Evolutionary conservation across 108 stramenopile genomes (phyloP).

Genomic region (Mediolabrus comicus): DNA sequence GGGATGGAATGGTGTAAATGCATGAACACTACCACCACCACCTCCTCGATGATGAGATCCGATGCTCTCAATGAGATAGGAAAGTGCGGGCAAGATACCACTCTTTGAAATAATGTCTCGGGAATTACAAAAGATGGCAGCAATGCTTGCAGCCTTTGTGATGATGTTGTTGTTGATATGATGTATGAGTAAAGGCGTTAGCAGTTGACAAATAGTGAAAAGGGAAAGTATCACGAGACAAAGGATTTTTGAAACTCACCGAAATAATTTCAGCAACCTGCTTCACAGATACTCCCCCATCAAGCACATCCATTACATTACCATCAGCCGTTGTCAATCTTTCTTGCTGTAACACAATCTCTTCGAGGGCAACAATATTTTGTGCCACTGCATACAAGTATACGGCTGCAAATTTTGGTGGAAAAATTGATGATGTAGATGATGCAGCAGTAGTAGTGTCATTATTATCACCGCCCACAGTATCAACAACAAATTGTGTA

Average conservation of each 20-base stretch:
- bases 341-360: not conserved
- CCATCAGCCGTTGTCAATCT: not conserved
- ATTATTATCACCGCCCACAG: not conserved
- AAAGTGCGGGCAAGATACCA: constrained; percentile 52
- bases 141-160: constrained; percentile 19
- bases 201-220: no score
- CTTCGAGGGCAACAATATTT: constrained; percentile 7
- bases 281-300: not conserved
- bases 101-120: constrained; percentile 36
- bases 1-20: constrained; percentile 35
- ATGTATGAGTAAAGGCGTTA: no score
- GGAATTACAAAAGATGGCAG: constrained; percentile 14
- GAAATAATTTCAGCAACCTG: constrained; percentile 12
- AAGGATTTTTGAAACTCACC: no score
- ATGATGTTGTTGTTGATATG: no score
- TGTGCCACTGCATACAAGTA: constrained; percentile 13
- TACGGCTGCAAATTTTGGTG: constrained; percentile 3
- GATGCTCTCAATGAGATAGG: constrained; percentile 28
- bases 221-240: no score
- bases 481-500: not conserved
- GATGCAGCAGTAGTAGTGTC: not conserved
- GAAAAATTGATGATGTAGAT: not conserved
- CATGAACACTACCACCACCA: not conserved
- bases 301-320: not conserved
- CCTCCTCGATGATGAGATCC: not conserved